Percentiles rank a stretch among this genome's conserved stretches.
phyloP scores from a whole-genome alignment of 2,329 filamentous ascomycete species.

The Arthrinium phaeospermum region DNA sequence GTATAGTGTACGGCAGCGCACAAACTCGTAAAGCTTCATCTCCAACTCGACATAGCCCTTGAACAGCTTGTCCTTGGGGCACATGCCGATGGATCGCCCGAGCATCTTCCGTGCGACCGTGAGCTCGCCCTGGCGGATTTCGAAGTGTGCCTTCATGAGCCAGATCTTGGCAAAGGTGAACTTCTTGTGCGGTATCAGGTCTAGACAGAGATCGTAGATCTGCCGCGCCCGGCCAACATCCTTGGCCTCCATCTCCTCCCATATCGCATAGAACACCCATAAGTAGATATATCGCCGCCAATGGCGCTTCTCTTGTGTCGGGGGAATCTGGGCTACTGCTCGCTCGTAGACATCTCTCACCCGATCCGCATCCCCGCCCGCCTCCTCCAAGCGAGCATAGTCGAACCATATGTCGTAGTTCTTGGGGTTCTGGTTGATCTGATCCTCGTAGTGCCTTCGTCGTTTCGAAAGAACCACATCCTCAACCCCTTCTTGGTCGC shows the following conservation, averaged over 20 bases:
- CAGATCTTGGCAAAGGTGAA: conserved; percentile 98
- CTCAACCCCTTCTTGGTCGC: conserved; percentile 90
- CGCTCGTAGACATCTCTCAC: conserved; percentile 94
- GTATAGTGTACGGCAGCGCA: conserved; percentile 87
- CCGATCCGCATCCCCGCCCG: conserved; percentile 78
- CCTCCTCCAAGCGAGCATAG: conserved; percentile 88
- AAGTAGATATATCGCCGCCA: conserved; percentile 98
- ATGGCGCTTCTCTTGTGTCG: conserved; percentile 94
- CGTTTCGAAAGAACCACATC: conserved; percentile 96
- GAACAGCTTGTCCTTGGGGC: conserved; percentile 95
- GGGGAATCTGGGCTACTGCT: conserved; percentile 93
- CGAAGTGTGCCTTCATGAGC: conserved; percentile 92
- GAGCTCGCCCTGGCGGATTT: conserved; percentile 85
- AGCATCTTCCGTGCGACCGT: conserved; percentile 84
- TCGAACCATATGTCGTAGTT: conserved; percentile 99
- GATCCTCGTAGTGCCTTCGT: conserved; percentile 90
- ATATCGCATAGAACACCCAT: conserved; percentile 96
- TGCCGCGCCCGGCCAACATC: conserved; percentile 81
- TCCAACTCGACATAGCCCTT: conserved; percentile 93
- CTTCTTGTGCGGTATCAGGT: conserved; percentile 90
- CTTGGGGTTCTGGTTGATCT: conserved; percentile 90
- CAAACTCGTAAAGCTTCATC: conserved; percentile 92
- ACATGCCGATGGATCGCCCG: conserved; percentile 89
- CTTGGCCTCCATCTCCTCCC: conserved; percentile 86
- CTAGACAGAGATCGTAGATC: conserved; percentile 88